Base-by-base conservation (phyloP, 179 eudicot genomes). In the Spinacia oleracea region DNA sequence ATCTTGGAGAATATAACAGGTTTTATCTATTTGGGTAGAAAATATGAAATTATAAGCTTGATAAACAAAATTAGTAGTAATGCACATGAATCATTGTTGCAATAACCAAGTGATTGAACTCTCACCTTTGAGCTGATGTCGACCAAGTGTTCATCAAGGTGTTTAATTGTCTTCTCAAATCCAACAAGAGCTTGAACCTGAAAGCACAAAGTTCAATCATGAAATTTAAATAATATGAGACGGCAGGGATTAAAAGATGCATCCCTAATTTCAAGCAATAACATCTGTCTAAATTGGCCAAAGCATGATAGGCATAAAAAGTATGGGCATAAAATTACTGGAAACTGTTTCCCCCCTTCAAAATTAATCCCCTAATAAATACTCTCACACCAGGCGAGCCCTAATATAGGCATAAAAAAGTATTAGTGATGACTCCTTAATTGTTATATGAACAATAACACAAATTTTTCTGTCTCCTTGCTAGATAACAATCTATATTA, bases 101-200 rank as follows among this genome's bases (percentile, higher is more conserved):
- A 31, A 75, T 60, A 70, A 62, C 46, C 40, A 76, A 71, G 56
- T 63, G 23, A 15, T 72, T 76, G 56, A 23, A 90, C 88, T 58
- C 85, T 80, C 34, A 93, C 97, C 93, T 94, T 87, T 60, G 96
- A 79, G 74, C 93, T 71, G 63, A 96, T 88, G 68, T 92, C 88
- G 43, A 96, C 99, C 80, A 90, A 81, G 88, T 86, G 99, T 43
- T 88, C 99, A 81, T 96, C 99, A 69, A 96, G 97, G 83, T 96
- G 99, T 86, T 90, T 94, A 64, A 96, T 79, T 1, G 90, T 96
- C 90, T 96, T 96, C 90, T 96, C 93, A 83, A 90, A 94, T 68
- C 99, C 98, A 64, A 91, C 98, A 72, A 96, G 96, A 70, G 99
- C 99, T 89, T 93, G 92, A 60, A 90, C 90, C 99, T 96, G 83